phyloP scores from a whole-genome alignment of 75 land plant species.

The Pinus taeda region DNA sequence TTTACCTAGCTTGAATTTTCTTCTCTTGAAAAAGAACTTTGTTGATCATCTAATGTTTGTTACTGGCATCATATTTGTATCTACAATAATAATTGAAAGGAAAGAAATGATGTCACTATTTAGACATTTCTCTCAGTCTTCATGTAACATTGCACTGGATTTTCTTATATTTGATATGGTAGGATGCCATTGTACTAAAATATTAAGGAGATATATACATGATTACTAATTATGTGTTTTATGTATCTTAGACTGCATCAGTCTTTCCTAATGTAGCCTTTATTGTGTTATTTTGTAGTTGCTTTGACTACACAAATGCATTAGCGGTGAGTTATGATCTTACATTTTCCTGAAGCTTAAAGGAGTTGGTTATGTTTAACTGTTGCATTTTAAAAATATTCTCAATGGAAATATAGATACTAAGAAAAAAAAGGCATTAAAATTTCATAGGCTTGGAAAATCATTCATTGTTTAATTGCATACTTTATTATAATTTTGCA shows the following conservation, averaged over 20 bases:
- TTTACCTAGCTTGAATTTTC: neutral
- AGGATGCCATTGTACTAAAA: neutral
- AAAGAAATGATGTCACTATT: neutral
- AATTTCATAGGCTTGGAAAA: neutral
- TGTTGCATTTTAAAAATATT: neutral
- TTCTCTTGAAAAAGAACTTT: neutral
- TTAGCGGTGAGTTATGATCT: slow-evolving; percentile 70
- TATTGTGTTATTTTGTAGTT: slow-evolving; percentile 43
- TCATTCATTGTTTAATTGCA: neutral
- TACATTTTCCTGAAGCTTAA: neutral
- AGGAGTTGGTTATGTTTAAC: neutral
- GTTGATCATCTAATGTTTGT: neutral
- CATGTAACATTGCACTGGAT: neutral
- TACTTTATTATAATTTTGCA: neutral
- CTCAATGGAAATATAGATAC: neutral
- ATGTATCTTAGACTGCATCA: neutral
- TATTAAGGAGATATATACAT: neutral
- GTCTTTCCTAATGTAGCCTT: neutral
- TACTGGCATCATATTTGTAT: neutral
- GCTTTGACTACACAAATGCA: slow-evolving; percentile 99
- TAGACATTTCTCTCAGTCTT: neutral
- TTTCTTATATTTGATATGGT: neutral
- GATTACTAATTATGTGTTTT: neutral
- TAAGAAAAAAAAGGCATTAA: neutral
- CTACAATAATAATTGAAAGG: neutral